Percentiles rank a stretch among this genome's conserved stretches.
Evolutionary conservation across 129 eudicot species (phyloP).

Genomic region (Artemisia tridentata): DNA sequence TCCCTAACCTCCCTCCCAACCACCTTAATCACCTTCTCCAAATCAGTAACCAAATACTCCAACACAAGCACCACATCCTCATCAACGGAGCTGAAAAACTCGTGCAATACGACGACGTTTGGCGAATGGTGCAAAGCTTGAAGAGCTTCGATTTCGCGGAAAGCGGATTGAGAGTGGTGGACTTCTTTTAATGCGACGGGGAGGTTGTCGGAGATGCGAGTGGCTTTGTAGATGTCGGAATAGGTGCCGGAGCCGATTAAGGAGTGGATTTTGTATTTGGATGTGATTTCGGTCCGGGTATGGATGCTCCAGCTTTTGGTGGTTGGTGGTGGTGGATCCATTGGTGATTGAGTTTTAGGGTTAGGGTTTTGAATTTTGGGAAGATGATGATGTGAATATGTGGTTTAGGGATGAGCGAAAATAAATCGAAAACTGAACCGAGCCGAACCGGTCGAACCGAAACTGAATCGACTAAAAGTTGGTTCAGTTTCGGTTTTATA

Average conservation of each 20-base stretch:
- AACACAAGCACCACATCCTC: constrained; percentile 89
- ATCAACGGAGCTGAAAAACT: constrained; percentile 76
- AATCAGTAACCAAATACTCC: constrained; percentile 69
- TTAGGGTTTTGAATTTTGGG: neutral
- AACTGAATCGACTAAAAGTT: no score
- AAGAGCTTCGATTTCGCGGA: constrained; percentile 85
- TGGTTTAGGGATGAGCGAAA: no score
- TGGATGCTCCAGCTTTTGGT: constrained; percentile 97
- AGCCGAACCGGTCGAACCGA: no score
- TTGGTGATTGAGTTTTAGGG: constrained; percentile 20
- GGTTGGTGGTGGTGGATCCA: constrained; percentile 45
- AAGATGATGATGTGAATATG: neutral
- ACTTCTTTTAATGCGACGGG: constrained; percentile 82
- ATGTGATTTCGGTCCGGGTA: constrained; percentile 72
- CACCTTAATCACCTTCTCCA: constrained; percentile 50
- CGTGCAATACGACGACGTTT: constrained; percentile 77
- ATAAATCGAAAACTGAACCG: no score
- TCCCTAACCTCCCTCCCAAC: constrained; percentile 36
- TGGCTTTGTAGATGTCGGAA: constrained; percentile 82
- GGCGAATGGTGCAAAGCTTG: constrained; percentile 68
- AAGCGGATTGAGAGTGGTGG: constrained; percentile 82
- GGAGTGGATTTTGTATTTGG: constrained; percentile 62
- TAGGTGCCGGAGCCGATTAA: constrained; percentile 85
- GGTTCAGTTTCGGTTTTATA: no score
- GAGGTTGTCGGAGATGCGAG: constrained; percentile 64